A percentile compares a stretch with the other conserved stretches of the same genome.
Conservation (phyloP, 305 asterid genomes). For the Rubia peregrina region DNA sequence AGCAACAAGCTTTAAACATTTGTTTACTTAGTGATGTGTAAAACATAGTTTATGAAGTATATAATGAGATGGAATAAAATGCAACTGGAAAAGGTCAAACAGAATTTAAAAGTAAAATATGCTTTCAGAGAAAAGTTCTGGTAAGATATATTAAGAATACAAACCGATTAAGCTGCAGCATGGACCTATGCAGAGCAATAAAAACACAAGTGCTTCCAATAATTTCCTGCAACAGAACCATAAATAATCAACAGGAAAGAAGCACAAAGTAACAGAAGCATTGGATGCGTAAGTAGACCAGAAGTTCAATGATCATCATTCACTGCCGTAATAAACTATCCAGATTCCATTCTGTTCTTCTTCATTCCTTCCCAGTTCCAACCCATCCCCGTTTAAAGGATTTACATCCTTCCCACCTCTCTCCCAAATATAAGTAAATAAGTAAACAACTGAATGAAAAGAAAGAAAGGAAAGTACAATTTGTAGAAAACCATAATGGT, state of each 20-base stretch:
- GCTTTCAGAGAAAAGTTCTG: neutral
- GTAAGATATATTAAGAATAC: constrained; percentile 24
- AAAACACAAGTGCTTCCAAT: constrained; percentile 74
- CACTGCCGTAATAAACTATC: neutral
- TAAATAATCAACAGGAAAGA: neutral
- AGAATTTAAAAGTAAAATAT: neutral
- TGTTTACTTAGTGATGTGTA: neutral
- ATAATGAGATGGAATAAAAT: neutral
- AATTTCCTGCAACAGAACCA: constrained; percentile 50
- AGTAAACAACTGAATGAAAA: neutral
- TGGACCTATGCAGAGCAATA: constrained; percentile 82
- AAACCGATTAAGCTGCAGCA: constrained; percentile 72
- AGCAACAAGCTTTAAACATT: neutral
- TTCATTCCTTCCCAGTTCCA: neutral
- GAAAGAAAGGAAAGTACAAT: neutral
- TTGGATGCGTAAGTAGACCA: neutral
- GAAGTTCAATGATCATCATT: neutral
- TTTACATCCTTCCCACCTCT: neutral
- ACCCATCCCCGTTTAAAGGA: neutral
- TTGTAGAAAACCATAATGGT: neutral
- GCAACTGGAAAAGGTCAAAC: neutral
- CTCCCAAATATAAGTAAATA: neutral
- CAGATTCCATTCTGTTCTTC: neutral
- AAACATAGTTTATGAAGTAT: neutral
- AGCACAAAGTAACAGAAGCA: neutral